Evolutionary conservation across 495 filamentous ascomycete genomes (phyloP), one percentile per base, ranked within the genome.

Genomic region (Lepidopterella palustris): DNA sequence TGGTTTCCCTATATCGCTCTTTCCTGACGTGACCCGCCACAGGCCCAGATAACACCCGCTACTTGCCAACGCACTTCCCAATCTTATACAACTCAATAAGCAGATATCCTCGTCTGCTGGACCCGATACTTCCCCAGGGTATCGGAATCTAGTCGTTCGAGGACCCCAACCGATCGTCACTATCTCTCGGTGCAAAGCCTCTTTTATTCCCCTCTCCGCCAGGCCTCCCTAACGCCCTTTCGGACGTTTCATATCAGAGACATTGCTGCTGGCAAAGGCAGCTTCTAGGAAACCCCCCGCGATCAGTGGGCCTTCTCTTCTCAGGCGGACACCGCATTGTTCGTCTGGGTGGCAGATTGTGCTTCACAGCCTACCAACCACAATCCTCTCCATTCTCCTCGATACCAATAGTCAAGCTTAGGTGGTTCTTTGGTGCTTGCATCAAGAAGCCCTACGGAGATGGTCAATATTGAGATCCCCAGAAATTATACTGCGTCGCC

Each of bases 31-130:
- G 9, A 21, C 42, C 26, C 23, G 1, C 25, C 47, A 5, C 64
- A 96, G 92, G 82, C 90, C 91, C 74, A 82, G 92, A 95, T 97
- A 96, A 84, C 89, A 86, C 81, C 70, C 63, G 64, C 75, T 71
- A 71, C 74, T 45, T 61, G 48, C 60, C 61, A 55, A 40, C 59
- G 51, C 45, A 39, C n/a, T 59, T 27, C 51, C 3, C 51, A 32
- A 53, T 63, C 58, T 63, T 66, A 57, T 45, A 64, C 62, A 57
- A 60, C 55, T 56, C 26, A 54, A 55, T 69, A 75, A 78, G 80
- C 83, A 87, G 82, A 87, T 84, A 77, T 79, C 84, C 86, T 90
- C 87, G 82, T 90, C 87, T 90, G 85, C 87, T 87, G 81, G 86
- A 84, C 83, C 87, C 88, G 88, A 88, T 92, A 92, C 87, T 88